A percentile compares a stretch with the other conserved stretches of the same genome.
phyloP scores from a whole-genome alignment of 2,329 filamentous ascomycete species.

The Cordyceps fumosorosea region DNA sequence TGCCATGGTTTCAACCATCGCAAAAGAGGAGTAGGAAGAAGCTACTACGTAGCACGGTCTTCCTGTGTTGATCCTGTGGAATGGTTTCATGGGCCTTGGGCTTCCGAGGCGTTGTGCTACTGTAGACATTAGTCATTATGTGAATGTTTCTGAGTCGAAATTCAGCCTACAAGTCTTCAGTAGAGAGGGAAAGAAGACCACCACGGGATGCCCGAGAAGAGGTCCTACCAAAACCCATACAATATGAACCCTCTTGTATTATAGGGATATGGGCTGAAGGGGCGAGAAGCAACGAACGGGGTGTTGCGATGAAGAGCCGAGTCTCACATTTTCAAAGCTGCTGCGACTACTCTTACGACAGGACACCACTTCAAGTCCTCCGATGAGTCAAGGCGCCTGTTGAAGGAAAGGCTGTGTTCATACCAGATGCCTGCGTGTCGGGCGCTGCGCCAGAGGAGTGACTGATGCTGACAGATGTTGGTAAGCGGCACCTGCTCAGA shows the following conservation, averaged over 20 bases:
- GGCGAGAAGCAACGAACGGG: neutral
- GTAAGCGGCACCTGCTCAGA: constrained; percentile 19
- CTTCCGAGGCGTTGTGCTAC: too few relatives aligned
- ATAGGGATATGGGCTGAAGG: neutral
- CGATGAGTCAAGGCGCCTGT: constrained; percentile 25
- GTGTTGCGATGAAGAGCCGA: neutral
- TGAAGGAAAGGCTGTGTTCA: constrained; percentile 23
- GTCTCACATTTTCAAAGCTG: neutral
- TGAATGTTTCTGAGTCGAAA: too few relatives aligned
- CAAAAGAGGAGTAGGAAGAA: too few relatives aligned
- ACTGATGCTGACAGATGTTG: constrained; percentile 14
- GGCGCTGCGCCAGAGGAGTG: neutral
- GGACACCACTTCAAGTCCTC: neutral
- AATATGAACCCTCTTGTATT: neutral
- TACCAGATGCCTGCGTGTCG: constrained; percentile 18
- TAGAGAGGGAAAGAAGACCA: neutral
- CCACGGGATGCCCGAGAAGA: neutral
- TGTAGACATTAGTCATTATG: too few relatives aligned
- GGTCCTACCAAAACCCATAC: neutral
- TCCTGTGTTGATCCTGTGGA: too few relatives aligned
- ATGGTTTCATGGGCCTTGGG: too few relatives aligned
- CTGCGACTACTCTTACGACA: neutral
- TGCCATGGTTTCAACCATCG: too few relatives aligned
- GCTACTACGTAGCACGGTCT: too few relatives aligned
- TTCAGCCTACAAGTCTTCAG: neutral